A percentile compares a stretch with the other conserved stretches of the same genome.
phyloP scores from a whole-genome alignment of 2,329 filamentous ascomycete genomes.

The Pyrenochaeta sp. region DNA sequence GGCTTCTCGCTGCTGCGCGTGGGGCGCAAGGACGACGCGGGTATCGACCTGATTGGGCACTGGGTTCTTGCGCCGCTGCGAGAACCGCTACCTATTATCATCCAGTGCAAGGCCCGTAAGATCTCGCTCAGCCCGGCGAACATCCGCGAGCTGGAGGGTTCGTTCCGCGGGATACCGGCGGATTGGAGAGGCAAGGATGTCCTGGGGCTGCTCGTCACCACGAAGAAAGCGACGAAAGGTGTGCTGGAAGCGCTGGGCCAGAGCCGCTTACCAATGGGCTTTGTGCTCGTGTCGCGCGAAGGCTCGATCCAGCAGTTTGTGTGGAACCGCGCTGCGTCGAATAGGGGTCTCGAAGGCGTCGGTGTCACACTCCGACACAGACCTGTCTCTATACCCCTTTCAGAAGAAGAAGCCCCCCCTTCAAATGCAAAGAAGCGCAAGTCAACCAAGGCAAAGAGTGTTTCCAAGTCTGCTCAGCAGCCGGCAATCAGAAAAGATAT shows the following conservation, averaged over 20 bases:
- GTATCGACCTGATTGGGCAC: conserved; percentile 76
- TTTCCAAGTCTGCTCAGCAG: conserved; percentile 21
- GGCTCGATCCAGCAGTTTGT: conserved; percentile 72
- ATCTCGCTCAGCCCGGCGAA: conserved; percentile 61
- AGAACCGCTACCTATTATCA: conserved; percentile 53
- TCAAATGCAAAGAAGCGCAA: too few relatives aligned
- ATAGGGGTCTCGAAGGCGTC: conserved; percentile 67
- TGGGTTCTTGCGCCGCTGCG: conserved; percentile 63
- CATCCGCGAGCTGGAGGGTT: conserved; percentile 80
- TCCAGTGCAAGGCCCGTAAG: conserved; percentile 74
- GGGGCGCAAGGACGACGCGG: conserved; percentile 71
- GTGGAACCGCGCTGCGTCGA: conserved; percentile 72
- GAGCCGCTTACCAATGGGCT: conserved; percentile 75
- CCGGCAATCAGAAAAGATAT: conserved; percentile 41
- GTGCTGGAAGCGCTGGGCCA: conserved; percentile 74
- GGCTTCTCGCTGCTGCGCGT: conserved; percentile 71
- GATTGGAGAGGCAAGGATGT: conserved; percentile 72
- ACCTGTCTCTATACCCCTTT: too few relatives aligned
- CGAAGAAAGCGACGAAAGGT: conserved; percentile 76
- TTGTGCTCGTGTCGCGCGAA: conserved; percentile 65
- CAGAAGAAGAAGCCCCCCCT: conserved; percentile 9
- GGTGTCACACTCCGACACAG: conserved; percentile 46
- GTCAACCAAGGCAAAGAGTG: too few relatives aligned
- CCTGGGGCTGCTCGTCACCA: conserved; percentile 74
- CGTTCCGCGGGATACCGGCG: conserved; percentile 74